Evolutionary conservation across 176 grass and related monocot genomes (phyloP), one percentile per base, ranked within the genome.

Genomic region (Hyparrhenia diplandra): DNA sequence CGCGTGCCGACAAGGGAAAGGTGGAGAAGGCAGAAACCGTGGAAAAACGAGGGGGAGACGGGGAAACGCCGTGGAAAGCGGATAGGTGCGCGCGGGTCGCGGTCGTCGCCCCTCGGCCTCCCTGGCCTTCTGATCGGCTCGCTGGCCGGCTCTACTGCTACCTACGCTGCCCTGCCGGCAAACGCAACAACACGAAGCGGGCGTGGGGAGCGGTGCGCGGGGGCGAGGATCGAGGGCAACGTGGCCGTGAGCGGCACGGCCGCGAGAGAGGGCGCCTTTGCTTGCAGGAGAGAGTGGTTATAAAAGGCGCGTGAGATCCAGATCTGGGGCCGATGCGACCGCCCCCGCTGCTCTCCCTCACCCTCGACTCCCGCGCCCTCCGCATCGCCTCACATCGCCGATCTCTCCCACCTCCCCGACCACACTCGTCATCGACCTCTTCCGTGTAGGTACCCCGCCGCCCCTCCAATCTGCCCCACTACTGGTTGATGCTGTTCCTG

Each of bases 371-470:
- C 89, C 23, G 96, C 96, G 51, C 79, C 79, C 85, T 86, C 79
- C 79, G 88, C 86, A 88, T 93, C 88, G 70, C 90, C 46, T n/a
- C 37, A 62, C 80, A 77, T 98, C 76, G 41, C 71, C 84, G 96
- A 99, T 42, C 96, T 91, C 73, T 95, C 90, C 45, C 45, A 74
- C 14, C 42, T 95, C 80, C 96, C 92, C 72, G 96, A 91, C 73
- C 90, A 83, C 79, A n/a, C 92, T 99, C 82, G 85, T 99, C 90
- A 3, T 93, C 92, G 84, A 93, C 64, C 92, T 99, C 82, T 95
- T 99, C 90, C 43, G 60, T 60, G 96, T 95, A 83, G 27, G 68
- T 54, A 13, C 49, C 43, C 40, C 0, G 37, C 10, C 8, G 1
- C 36, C n/a, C 21, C 46, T 17, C 59, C 0, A 16, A 3, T 82